Evolutionary conservation across 2,329 filamentous ascomycete species (phyloP), one percentile per base, ranked within the genome.

Genomic region (Grosmannia penicillata): DNA sequence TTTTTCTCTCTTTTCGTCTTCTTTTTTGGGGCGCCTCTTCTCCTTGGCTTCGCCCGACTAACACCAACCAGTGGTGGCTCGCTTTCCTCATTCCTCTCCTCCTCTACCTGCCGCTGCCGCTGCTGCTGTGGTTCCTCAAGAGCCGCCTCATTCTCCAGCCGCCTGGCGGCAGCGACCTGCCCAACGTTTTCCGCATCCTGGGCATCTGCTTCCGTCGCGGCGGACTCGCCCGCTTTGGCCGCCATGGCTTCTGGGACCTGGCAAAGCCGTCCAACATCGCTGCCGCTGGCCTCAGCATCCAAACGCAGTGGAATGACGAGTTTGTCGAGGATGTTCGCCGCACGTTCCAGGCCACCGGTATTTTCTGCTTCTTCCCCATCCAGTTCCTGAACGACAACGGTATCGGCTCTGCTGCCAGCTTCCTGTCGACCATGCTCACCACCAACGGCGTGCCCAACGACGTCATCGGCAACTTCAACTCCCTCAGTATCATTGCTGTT

Each of bases 381-480:
- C 49, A 65, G 47, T 60, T 56, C 47, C 47, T 62, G 36, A 63
- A 63, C 51, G 60, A 63, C 50, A 59, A 61, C 43, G 69, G 70
- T 47, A 60, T 74, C 22, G 70, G 70, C 14, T 56, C 56, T 5
- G 57, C 69, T 0, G 58, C 62, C 15, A 65, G 53, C 33, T 68
- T 63, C 51, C 52, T 68, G 49, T 61, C 56, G 10, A 66, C 64
- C 11, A 63, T 64, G 45, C 52, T 70, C 52, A 54, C 52, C 6
- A 69, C 65, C 4, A 68, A 78, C 46, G 79, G 79, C 13, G 67
- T 86, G 4, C 82, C 82, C 44, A 87, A 86, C 60, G 81, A 87
- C 52, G 65, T 86, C 40, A 66, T 87, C 47, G 69, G 72, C 46
- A 85, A 85, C 57, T 66, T 86, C 29, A 76, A 86, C 53, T 78